Evolutionary conservation across 169 alveolate genomes (phyloP), one percentile per base, ranked within the genome.

Genomic region (Amoebophrya sp.): DNA sequence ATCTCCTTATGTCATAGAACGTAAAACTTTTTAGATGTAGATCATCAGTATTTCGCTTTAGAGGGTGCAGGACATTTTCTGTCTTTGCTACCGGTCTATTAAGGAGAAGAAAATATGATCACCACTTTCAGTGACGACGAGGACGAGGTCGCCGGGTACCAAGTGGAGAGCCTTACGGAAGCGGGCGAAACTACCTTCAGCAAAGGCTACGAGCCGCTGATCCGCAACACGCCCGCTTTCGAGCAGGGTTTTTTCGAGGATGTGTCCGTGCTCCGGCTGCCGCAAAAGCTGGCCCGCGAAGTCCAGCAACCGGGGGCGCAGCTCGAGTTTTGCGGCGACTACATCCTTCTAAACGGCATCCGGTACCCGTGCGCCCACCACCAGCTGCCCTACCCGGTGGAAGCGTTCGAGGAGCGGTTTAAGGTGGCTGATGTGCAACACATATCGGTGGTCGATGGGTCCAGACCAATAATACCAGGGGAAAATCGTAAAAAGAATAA

Each of bases 311-410:
- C 35, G 7, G 29, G 1, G 32, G 83, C 83, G 35, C 2, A 18
- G 38, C 35, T 66, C 1, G 29, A 18, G 1, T 66, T 66, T 25
- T 3, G 18, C 32, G 83, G 32, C 32, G 32, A 66, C 32, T 25
- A 66, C 83, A 66, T 66, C 29, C 32, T 25, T 7, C 0, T 66
- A 2, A 66, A 66, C 35, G 83, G 83, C 35, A 3, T 18, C 35
- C 1, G 32, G 83, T 66, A 66, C 18, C 83, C 83, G 35, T 25
- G 18, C 83, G 1, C 12, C 7, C 2, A 7, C 10, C 12, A 7
- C 39, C 83, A 66, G 18, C 35, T 66, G 35, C 83, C 83, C 35
- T 66, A 66, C 83, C 83, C 83, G 83, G 83, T 66, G 83, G 83
- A 66, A 66, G 83, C 83, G 83, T 66, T 66, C 83, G 18, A 66